Evolutionary conservation across 73 alveolate genomes (phyloP).

Genomic region (Paraurostyla sp.): DNA sequence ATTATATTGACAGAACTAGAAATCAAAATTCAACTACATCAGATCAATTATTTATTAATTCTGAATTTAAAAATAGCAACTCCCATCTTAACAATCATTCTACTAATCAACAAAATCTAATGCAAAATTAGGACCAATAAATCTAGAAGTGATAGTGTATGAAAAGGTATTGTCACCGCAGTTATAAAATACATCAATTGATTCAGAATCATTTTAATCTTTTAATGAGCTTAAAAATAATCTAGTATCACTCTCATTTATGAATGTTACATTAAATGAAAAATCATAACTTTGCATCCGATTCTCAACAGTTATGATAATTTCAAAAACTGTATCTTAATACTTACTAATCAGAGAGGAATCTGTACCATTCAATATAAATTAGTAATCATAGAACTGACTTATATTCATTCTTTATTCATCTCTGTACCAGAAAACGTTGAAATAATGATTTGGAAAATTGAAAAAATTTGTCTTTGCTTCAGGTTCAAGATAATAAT

Average conservation of each 20-base stretch:
- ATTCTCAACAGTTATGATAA: background rate
- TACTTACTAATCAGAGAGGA: background rate
- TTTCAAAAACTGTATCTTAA: background rate
- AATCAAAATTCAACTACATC: background rate
- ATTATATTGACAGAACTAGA: background rate
- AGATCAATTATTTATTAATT: background rate
- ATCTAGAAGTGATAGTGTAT: background rate
- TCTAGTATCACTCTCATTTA: background rate
- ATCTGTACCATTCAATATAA: constrained; percentile 2
- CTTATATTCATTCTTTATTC: background rate
- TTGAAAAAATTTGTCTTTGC: background rate
- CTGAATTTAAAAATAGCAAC: background rate
- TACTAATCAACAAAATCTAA: background rate
- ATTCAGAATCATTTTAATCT: background rate
- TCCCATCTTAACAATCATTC: background rate
- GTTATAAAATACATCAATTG: background rate
- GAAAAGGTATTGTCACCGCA: constrained; percentile 27
- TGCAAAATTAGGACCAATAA: constrained; percentile 33
- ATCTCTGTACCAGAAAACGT: background rate
- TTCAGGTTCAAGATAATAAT: background rate
- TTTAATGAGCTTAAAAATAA: background rate
- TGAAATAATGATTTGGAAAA: background rate
- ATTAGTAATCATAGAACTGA: background rate
- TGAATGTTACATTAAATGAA: constrained; percentile 6
- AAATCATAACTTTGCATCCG: background rate